phyloP scores from a whole-genome alignment of 2,329 filamentous ascomycete species.

The Volutella citrinella region DNA sequence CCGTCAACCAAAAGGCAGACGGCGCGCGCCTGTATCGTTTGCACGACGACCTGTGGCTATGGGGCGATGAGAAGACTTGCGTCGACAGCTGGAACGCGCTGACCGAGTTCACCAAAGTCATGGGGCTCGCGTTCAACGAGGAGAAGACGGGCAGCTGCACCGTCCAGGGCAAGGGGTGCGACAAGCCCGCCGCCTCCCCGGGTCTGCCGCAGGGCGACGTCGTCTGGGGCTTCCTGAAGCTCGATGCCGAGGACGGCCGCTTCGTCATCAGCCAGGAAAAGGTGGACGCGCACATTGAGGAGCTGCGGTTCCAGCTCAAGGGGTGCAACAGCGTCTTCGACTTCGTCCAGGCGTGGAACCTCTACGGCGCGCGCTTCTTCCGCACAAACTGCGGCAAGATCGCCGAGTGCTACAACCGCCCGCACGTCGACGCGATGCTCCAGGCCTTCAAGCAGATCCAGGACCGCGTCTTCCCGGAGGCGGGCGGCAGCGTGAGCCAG shows the following conservation, averaged over 20 bases:
- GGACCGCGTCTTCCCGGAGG: conserved; percentile 39
- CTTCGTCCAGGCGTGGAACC: conserved; percentile 50
- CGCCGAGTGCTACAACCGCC: conserved; percentile 49
- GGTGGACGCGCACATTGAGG: conserved; percentile 57
- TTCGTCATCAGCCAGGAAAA: conserved; percentile 59
- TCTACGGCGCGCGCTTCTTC: conserved; percentile 51
- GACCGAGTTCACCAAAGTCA: conserved; percentile 49
- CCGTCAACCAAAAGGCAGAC: conserved; percentile 55
- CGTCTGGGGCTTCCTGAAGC: conserved; percentile 53
- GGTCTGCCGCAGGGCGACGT: conserved; percentile 47
- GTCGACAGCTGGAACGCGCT: conserved; percentile 59
- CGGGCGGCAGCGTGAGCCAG: conserved; percentile 44
- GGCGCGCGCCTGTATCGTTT: conserved; percentile 58
- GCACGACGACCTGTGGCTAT: conserved; percentile 67
- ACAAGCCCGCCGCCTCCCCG: conserved; percentile 20
- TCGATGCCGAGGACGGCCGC: conserved; percentile 49
- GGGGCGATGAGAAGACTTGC: conserved; percentile 51
- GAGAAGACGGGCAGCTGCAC: conserved; percentile 48
- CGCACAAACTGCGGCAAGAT: conserved; percentile 50
- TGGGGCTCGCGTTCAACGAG: conserved; percentile 55
- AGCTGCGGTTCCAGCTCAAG: conserved; percentile 55
- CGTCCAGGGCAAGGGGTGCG: conserved; percentile 28
- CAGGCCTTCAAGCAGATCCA: conserved; percentile 48
- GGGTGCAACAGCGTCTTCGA: conserved; percentile 47
- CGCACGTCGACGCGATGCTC: conserved; percentile 52